Base-by-base conservation (phyloP, 495 filamentous ascomycete species). In the Acidiella bohemica region DNA sequence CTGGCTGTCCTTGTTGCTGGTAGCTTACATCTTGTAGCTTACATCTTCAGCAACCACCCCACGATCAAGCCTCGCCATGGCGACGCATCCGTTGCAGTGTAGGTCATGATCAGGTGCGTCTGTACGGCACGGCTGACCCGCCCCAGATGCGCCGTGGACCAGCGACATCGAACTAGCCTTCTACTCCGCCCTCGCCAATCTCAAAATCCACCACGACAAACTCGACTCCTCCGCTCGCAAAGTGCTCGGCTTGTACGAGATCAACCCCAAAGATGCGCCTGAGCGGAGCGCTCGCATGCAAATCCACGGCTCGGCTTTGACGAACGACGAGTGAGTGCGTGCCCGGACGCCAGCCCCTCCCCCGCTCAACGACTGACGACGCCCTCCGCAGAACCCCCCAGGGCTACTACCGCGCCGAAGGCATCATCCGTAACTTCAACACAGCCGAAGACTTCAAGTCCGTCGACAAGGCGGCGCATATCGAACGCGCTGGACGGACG, bases 111-210 rank as follows among this genome's bases (percentile, higher is more conserved):
- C n/a, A n/a, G n/a, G n/a, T n/a, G n/a, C n/a, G n/a, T n/a, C n/a
- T n/a, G n/a, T n/a, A n/a, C n/a, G n/a, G n/a, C n/a, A n/a, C n/a
- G n/a, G n/a, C n/a, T n/a, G n/a, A n/a, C 37, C 47, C 16, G 10
- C 77, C 39, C 72, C 72, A 51, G 96, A 85, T 61, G 78, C 81
- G 30, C 76, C 86, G 0, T 96, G 93, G 70, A 70, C 75, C 18
- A 94, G 88, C 20, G 85, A 94, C 61, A 83, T 96, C 49, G 90
- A 97, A 54, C 67, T 95, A 17, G 84, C 84, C 16, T 97, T 97
- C 59, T 96, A 94, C 55, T 80, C 80, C 26, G 75, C 84, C 26
- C 72, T 97, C 18, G 86, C 87, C 32, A 74, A 77, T 7, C 81
- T 75, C 36, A 97, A 97, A 60, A 82, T 97, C 53, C 84, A 97